Base-by-base conservation (phyloP, 2,329 filamentous ascomycete species). In the Sphaceloma murrayae region DNA sequence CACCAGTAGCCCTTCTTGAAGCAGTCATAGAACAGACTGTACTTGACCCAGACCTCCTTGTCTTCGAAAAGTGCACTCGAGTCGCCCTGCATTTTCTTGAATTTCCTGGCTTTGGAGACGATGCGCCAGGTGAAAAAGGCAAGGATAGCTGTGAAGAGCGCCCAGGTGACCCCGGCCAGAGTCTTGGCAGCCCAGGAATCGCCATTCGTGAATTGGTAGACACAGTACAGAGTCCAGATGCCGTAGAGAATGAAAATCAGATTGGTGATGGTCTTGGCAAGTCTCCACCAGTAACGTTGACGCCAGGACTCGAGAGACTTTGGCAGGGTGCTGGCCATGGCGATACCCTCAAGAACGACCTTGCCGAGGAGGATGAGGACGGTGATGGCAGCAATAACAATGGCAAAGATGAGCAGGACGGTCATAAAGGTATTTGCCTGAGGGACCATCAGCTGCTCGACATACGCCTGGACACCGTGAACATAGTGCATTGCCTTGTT, bases 1-100 rank as follows among this genome's bases (percentile, higher is more conserved):
- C 89, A 96, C 91, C 91, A 98, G 69, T 89, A 94, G 54, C 80
- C 78, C 64, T 84, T 86, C 68, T 86, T 87, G 72, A 94, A 96
- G 54, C 81, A 82, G 57, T 96, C 91, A 69, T 98, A 98, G 67
- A 98, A 96, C 50, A 95, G 73, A 56, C 85, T 91, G 73, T 98
- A 98, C 68, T 91, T 94, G 61, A 85, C 74, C 88, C 91, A 95
- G 30, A 82, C 80, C 47, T 82, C 76, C 69, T 91, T 93, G 66
- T 96, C 75, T 48, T 95, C 84, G 63, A 87, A 96, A 6, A 98
- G 72, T 9, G 69, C 76, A 11, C 73, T 70, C 0, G 74, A 64
- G 58, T 88, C 82, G 46, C 89, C 89, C 53, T 94, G 80, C 21
- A 70, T 57, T 56, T 78, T 73, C 69, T 85, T 89, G 52, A 85